phyloP scores from a whole-genome alignment of 306 rosid genomes.

The Pyrus betulifolia region DNA sequence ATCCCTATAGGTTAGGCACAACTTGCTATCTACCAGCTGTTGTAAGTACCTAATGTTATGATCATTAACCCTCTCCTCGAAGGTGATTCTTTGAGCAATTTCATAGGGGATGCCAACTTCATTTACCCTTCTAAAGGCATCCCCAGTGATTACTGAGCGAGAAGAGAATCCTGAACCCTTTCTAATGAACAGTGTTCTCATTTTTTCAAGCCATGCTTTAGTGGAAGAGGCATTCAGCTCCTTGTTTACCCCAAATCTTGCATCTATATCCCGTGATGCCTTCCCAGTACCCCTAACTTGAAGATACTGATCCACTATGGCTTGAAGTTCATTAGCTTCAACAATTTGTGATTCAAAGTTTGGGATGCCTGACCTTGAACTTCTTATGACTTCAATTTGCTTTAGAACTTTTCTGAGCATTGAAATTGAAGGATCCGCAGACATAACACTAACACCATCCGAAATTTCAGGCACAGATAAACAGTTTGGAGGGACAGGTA shows the following conservation, averaged over 20 bases:
- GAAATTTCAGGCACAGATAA: conserved; percentile 86
- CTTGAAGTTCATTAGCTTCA: conserved; percentile 81
- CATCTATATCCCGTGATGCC: conserved; percentile 58
- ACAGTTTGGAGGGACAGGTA: conserved; percentile 96
- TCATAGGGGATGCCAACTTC: conserved; percentile 86
- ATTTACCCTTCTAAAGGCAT: conserved; percentile 66
- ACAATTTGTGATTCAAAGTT: conserved; percentile 76
- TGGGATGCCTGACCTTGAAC: conserved; percentile 80
- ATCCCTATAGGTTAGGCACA: conserved; percentile 69
- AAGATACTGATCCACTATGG: conserved; percentile 59
- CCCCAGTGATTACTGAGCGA: conserved; percentile 91
- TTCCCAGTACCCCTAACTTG: conserved; percentile 77
- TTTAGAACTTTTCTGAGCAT: conserved; percentile 71
- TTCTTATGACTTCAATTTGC: conserved; percentile 56
- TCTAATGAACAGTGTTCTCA: conserved; percentile 76
- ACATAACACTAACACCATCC: conserved; percentile 86
- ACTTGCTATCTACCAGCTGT: conserved; percentile 67
- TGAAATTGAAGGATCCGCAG: conserved; percentile 76
- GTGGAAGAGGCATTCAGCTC: conserved; percentile 60
- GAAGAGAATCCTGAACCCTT: conserved; percentile 99
- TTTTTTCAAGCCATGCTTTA: conserved; percentile 90
- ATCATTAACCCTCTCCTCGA: conserved; percentile 73
- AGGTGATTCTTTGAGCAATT: conserved; percentile 75
- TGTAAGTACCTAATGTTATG: conserved; percentile 66
- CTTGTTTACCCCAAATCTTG: conserved; percentile 60